Conservation (phyloP, 805 yeast species). For the Pichia phayaonensis region DNA sequence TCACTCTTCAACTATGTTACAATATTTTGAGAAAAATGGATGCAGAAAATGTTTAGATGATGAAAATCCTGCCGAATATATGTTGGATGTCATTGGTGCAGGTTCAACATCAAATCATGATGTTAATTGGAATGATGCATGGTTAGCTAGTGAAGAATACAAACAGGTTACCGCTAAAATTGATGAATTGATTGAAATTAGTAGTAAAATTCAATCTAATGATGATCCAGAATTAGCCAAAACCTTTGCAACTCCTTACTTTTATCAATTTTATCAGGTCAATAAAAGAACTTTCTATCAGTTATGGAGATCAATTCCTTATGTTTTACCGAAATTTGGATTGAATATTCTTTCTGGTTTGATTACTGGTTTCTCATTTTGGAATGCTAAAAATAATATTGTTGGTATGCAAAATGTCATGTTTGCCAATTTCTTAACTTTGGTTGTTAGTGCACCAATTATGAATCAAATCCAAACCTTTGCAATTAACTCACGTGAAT, state of each 20-base stretch:
- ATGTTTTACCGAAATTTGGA: conserved; percentile 40
- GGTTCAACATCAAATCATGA: conserved; percentile 61
- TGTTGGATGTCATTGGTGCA: conserved; percentile 69
- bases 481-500: conserved; percentile 49
- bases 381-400: conserved; percentile 42
- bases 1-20: conserved; percentile 33
- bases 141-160: conserved; percentile 36
- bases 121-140: conserved; percentile 57
- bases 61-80: conserved; percentile 74
- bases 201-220: conserved; percentile 8
- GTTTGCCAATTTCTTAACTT: conserved; percentile 45
- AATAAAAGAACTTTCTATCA: conserved; percentile 32
- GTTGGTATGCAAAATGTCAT: conserved; percentile 55
- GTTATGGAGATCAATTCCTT: conserved; percentile 42
- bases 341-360: conserved; percentile 34
- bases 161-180: conserved; percentile 24
- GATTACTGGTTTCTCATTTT: conserved; percentile 54
- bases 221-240: conserved; percentile 12
- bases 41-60: conserved; percentile 54
- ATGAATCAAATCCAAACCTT: conserved; percentile 59
- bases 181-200: conserved; percentile 19
- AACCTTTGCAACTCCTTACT: conserved; percentile 41
- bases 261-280: conserved; percentile 30
- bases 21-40: conserved; percentile 45
- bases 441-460: conserved; percentile 50